These are phyloP conservation scores for Salvia splendens DNA, from an alignment of 257 asterid genomes.

Conservation along the genomic window DNA sequence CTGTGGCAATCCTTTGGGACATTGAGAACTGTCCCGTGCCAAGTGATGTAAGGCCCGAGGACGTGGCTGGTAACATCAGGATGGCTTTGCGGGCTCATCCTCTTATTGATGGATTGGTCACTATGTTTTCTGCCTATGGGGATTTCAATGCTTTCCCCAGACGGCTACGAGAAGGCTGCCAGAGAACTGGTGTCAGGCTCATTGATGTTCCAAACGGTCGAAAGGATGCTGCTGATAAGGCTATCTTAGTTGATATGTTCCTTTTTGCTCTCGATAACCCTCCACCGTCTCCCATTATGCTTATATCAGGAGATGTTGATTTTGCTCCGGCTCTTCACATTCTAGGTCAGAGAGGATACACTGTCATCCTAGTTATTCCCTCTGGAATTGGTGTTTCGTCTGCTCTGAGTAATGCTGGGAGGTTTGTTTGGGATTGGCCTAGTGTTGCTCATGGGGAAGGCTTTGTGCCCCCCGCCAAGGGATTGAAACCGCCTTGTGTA, in stretches of 20 bases:
- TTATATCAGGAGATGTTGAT: constrained; percentile 96
- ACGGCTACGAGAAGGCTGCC: constrained; percentile 90
- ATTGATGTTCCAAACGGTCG: constrained; percentile 88
- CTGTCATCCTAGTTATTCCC: constrained; percentile 79
- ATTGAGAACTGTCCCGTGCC: constrained; percentile 97
- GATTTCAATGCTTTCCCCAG: constrained; percentile 87
- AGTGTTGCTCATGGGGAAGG: constrained; percentile 89
- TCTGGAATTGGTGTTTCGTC: constrained; percentile 70
- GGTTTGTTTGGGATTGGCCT: constrained; percentile 93
- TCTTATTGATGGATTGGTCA: constrained; percentile 69
- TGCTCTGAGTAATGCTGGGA: constrained; percentile 83
- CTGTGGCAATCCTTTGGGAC: constrained; percentile 92
- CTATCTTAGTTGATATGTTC: constrained; percentile 92
- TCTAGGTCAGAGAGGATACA: constrained; percentile 94
- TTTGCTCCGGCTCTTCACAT: constrained; percentile 94
- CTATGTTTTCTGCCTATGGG: constrained; percentile 77
- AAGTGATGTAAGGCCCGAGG: constrained; percentile 80
- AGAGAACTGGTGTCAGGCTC: constrained; percentile 90
- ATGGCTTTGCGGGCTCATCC: constrained; percentile 84
- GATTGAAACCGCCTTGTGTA: constrained; percentile 37
- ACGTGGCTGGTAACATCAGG: constrained; percentile 83
- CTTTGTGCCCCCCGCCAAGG: constrained; percentile 61
- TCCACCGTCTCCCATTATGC: constrained; percentile 89
- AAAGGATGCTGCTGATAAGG: constrained; percentile 96
- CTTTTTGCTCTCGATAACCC: constrained; percentile 91